These are phyloP conservation scores for Aegilops umbellulata DNA, from an alignment of 176 grass and related monocot genomes.

Conservation along the genomic window DNA sequence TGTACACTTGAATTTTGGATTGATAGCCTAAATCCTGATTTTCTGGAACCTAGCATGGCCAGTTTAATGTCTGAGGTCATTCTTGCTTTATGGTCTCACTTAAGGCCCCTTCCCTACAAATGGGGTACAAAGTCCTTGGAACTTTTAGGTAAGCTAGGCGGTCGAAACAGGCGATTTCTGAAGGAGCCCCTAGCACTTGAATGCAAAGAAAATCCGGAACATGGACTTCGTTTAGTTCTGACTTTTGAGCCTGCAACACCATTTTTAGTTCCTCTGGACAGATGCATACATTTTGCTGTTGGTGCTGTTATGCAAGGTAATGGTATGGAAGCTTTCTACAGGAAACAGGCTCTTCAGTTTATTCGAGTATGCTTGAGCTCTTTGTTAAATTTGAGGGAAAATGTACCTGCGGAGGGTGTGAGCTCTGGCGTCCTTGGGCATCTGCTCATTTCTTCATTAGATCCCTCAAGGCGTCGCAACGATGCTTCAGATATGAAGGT, in stretches of 20 bases:
- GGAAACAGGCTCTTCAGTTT: conserved; percentile 92
- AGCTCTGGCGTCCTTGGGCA: conserved; percentile 69
- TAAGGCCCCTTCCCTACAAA: conserved; percentile 84
- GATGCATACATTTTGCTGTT: conserved; percentile 89
- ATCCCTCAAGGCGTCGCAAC: conserved; percentile 74
- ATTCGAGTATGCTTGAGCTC: conserved; percentile 78
- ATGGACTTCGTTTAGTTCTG: conserved; percentile 92
- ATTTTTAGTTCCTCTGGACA: conserved; percentile 94
- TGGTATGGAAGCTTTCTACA: conserved; percentile 87
- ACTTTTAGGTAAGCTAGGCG: conserved; percentile 91
- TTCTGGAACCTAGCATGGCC: conserved; percentile 99
- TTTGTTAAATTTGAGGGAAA: conserved; percentile 87
- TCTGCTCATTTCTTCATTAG: conserved; percentile 77
- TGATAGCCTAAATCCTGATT: conserved; percentile 98
- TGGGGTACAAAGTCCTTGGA: conserved; percentile 95
- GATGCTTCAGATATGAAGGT: conserved; percentile 97
- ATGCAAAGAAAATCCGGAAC: conserved; percentile 98
- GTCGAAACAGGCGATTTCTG: conserved; percentile 90
- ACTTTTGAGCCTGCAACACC: conserved; percentile 98
- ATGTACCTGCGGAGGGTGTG: conserved; percentile 75
- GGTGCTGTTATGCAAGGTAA: conserved; percentile 82
- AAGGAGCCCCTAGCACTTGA: conserved; percentile 85
- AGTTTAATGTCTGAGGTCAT: conserved; percentile 98
- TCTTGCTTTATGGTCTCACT: conserved; percentile 95
- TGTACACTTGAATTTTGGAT: conserved; percentile 99